Base-by-base conservation (phyloP, 257 asterid genomes). In the Orobanche coerulescens region DNA sequence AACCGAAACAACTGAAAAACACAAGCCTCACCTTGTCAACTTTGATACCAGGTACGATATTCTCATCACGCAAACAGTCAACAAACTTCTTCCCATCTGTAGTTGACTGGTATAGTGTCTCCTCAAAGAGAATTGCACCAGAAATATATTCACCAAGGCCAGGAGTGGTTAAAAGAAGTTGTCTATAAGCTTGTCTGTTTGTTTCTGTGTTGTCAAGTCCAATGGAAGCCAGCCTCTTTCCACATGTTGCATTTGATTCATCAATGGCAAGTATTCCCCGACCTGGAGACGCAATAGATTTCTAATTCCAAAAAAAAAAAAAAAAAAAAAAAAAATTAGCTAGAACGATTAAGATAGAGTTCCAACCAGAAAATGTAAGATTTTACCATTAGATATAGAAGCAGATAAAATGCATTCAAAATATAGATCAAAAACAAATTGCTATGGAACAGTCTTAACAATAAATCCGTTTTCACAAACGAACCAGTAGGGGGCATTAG, bases 191-290 rank as follows among this genome's bases (percentile, higher is more conserved):
- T 72, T 87, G 95, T 61, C 94, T 80, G 71, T 87, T 87, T 18
- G 82, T 71, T 71, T 87, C 95, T 14, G 94, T 84, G 75, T 87
- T 87, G 71, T 87, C 95, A 55, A 87, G 80, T 22, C 95, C 95
- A 65, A 87, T 82, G 48, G 94, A 87, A 11, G 82, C 90, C 52
- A 87, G 52, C 53, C 95, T 79, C 84, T 87, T 87, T 31, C 95
- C 95, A 28, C 88, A 81, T 28, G 95, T 87, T 26, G 95, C 94
- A 49, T 87, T 87, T 40, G 95, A 87, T 65, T 87, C 95, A 68
- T 87, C 95, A 55, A 87, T 87, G 5, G 95, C 95, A 34, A 87
- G 94, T 49, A 87, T 87, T 54, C 95, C 95, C 31, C 86, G 79
- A n/a, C 95, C 94, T 0, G 94, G 94, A 66, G 94, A 87, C 34